Evolutionary conservation across 495 filamentous ascomycete genomes (phyloP).

Genomic region (Apiosordaria backusii): DNA sequence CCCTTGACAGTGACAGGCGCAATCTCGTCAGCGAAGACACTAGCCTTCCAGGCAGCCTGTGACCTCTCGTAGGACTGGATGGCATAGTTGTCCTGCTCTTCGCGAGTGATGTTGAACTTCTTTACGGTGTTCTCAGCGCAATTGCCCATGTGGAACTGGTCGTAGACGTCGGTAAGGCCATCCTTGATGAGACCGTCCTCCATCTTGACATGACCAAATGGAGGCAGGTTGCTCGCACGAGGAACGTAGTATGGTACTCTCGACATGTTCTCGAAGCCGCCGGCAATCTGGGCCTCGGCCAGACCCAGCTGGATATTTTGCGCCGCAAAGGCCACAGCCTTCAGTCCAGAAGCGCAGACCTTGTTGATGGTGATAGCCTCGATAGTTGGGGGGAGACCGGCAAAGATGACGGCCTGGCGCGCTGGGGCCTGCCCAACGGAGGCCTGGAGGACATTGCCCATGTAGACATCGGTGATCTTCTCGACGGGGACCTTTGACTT

Average conservation of each 20-base stretch:
- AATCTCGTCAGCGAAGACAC: constrained; percentile 81
- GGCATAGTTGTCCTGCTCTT: constrained; percentile 87
- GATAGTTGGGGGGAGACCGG: constrained; percentile 71
- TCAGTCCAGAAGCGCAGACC: constrained; percentile 91
- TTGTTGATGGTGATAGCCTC: constrained; percentile 95
- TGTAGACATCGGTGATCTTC: constrained; percentile 85
- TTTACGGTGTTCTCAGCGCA: constrained; percentile 96
- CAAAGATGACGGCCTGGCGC: constrained; percentile 82
- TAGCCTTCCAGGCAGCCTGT: constrained; percentile 81
- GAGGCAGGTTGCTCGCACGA: constrained; percentile 67
- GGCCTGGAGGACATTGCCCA: constrained; percentile 93
- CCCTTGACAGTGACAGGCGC: constrained; percentile 77
- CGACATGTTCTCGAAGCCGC: constrained; percentile 98
- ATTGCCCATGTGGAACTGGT: constrained; percentile 94
- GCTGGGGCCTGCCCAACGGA: constrained; percentile 85
- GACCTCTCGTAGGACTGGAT: constrained; percentile 83
- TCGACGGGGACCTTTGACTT: constrained; percentile 75
- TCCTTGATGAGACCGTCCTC: constrained; percentile 94
- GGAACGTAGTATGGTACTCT: constrained; percentile 87
- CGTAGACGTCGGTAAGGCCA: constrained; percentile 94
- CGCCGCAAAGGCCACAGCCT: constrained; percentile 84
- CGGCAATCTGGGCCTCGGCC: constrained; percentile 81
- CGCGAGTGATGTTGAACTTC: constrained; percentile 72
- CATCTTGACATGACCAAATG: constrained; percentile 80
- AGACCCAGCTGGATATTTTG: constrained; percentile 91